Conservation (phyloP, 2,329 filamentous ascomycete species). For the Arthrobotrys pseudoclavata region DNA sequence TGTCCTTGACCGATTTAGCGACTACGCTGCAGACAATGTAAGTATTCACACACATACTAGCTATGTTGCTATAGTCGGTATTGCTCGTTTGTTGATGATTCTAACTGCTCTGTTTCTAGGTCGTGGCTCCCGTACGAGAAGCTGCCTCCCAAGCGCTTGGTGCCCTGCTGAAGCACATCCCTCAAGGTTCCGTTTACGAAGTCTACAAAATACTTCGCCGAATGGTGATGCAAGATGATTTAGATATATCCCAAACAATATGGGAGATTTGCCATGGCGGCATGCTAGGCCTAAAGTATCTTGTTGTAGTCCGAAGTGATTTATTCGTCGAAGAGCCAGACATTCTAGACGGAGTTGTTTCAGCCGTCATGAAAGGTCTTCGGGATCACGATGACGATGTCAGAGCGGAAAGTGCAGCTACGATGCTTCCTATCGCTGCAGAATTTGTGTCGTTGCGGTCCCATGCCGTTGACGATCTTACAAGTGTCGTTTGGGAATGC, state of each 20-base stretch:
- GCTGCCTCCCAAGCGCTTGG: constrained; percentile 94
- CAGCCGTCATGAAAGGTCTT: constrained; percentile 93
- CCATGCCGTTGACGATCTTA: constrained; percentile 81
- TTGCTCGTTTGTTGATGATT: background rate
- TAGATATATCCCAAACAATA: constrained; percentile 78
- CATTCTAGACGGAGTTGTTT: constrained; percentile 92
- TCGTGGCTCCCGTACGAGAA: constrained; percentile 94
- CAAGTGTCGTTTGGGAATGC: constrained; percentile 97
- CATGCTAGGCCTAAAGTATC: constrained; percentile 95
- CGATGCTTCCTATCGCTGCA: constrained; percentile 92
- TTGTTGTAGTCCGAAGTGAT: constrained; percentile 95
- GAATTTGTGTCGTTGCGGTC: constrained; percentile 92
- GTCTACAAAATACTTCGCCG: constrained; percentile 87
- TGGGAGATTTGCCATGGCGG: constrained; percentile 98
- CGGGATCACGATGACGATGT: constrained; percentile 95
- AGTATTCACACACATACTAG: background rate
- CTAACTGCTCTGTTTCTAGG: constrained; percentile 65
- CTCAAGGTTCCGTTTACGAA: constrained; percentile 81
- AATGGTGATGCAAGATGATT: constrained; percentile 90
- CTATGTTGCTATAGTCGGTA: constrained; percentile 18
- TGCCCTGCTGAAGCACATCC: constrained; percentile 86
- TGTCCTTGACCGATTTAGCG: constrained; percentile 96
- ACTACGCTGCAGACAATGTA: constrained; percentile 92
- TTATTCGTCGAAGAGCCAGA: constrained; percentile 84
- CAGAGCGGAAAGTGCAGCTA: constrained; percentile 96